phyloP scores from a whole-genome alignment of 257 asterid genomes.

The Rehmannia glutinosa region DNA sequence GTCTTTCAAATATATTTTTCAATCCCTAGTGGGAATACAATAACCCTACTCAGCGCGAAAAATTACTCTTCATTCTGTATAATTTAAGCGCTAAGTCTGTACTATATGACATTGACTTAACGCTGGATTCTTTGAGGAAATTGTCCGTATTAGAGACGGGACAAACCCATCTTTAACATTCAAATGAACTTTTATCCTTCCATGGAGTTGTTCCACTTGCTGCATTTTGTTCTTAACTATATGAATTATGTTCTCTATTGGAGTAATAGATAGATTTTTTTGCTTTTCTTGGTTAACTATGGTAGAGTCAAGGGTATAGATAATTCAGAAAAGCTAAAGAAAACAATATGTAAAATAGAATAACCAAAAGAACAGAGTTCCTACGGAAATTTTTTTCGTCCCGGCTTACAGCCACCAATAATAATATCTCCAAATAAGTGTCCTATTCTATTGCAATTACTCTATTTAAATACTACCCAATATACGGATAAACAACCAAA shows the following conservation, averaged over 20 bases:
- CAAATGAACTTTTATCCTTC: not conserved
- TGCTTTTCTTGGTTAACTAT: not conserved
- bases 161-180: not conserved
- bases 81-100: not conserved
- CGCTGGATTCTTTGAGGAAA: not conserved
- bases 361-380: too few species aligned
- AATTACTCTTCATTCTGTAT: not conserved
- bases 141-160: not conserved
- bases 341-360: too few species aligned
- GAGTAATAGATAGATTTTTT: too few species aligned
- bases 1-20: not conserved
- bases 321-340: too few species aligned
- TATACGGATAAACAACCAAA: too few species aligned
- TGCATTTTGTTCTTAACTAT: not conserved
- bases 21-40: not conserved
- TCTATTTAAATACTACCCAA: too few species aligned
- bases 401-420: too few species aligned
- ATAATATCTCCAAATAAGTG: too few species aligned
- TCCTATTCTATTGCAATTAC: too few species aligned
- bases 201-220: not conserved
- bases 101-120: not conserved
- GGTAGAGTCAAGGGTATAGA: too few species aligned
- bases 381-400: too few species aligned
- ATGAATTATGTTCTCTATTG: not conserved
- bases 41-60: not conserved